Base-by-base conservation (phyloP, 2,329 filamentous ascomycete species). In the Fusarium neocosmosporiellum region DNA sequence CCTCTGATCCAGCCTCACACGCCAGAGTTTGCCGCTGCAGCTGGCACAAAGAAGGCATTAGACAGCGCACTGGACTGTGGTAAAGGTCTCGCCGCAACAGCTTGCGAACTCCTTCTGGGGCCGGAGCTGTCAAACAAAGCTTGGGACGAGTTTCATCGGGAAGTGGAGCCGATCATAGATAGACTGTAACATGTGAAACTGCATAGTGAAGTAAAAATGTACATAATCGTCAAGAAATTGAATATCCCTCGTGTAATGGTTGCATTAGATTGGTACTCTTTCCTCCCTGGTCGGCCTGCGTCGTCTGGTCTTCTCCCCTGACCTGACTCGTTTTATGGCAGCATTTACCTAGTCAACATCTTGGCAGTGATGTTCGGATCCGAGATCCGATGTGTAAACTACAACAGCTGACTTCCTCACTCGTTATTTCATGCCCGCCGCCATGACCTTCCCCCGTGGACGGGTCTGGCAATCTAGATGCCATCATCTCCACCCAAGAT, bases 31-130 rank as follows among this genome's bases (percentile, higher is more conserved):
- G 70, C 74, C 1, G 63, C 59, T 0, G 74, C 72, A 14, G 74
- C 74, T 7, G 67, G 70, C 0, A 76, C 72, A 20, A 62, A 58
- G 22, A 62, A 65, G 8, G 74, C 74, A 0, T 27, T 76, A 1
- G 16, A 65, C 2, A 75, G 70, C 22, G 63, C 74, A 1, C 37
- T 76, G 3, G 74, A 75, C 1, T 76, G 74, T 7, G 66, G 70
- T 1, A 76, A 75, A 34, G 74, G 74, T 6, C 29, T 76, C 2
- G 74, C 74, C 1, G 74, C 74, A 7, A 76, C 74, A 4, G 74
- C 72, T 29, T 72, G 70, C 2, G 63, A 66, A 1, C 27, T 76
- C n/a, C 2, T 76, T 0, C 5, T 66, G 6, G 55, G 33, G 1
- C 55, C 57, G 2, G 62, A 62, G 31, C 13, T 73, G 5, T 34